These are phyloP conservation scores for Sarocladiaceae sp. DNA, from an alignment of 2,329 filamentous ascomycete species.

Conservation along the genomic window DNA sequence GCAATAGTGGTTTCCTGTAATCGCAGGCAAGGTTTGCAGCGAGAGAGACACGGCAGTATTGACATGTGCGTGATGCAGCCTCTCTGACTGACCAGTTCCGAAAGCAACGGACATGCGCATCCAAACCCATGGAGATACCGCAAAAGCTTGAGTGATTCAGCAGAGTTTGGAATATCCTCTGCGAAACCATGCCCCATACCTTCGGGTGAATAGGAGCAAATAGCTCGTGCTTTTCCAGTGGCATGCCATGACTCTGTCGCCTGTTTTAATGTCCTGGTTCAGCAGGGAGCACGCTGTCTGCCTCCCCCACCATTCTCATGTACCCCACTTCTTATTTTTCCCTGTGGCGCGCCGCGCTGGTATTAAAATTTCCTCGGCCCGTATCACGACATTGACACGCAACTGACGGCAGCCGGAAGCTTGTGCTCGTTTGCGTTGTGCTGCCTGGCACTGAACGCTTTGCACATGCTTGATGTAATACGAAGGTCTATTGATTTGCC, in stretches of 20 bases:
- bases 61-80: not conserved
- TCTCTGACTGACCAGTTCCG: not conserved
- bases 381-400: slow-evolving; percentile 5
- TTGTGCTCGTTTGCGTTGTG: slow-evolving; percentile 1
- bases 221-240: not conserved
- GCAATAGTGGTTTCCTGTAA: slow-evolving; percentile 1
- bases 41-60: not conserved
- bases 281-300: no score
- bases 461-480: not conserved
- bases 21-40: not conserved
- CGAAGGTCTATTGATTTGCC: no score
- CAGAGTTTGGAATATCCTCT: no score
- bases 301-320: not conserved
- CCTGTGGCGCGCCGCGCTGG: not conserved
- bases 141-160: no score
- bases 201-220: not conserved
- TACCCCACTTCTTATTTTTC: not conserved
- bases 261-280: no score
- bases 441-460: not conserved
- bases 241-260: not conserved
- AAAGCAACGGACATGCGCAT: no score
- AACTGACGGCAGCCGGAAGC: not conserved
- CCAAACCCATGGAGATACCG: not conserved
- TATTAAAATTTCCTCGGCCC: slow-evolving; percentile 6
- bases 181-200: no score